These are phyloP conservation scores for Pseudodiploospora longispora DNA, from an alignment of 2,329 filamentous ascomycete species.

Conservation along the genomic window DNA sequence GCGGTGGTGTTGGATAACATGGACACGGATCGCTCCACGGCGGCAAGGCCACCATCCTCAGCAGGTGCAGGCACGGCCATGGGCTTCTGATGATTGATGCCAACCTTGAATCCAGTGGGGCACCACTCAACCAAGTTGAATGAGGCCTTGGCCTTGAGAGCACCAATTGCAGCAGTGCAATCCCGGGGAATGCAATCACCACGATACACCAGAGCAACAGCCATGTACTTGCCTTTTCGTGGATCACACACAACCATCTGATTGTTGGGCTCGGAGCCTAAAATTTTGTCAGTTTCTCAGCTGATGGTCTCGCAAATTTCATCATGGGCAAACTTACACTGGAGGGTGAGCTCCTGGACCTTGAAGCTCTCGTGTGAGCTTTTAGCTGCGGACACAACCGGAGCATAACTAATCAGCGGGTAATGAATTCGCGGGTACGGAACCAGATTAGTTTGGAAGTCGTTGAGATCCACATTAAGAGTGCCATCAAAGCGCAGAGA, in stretches of 20 bases:
- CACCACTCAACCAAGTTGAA: conserved; percentile 72
- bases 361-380: conserved; percentile 84
- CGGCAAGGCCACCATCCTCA: conserved; percentile 50
- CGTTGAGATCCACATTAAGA: conserved; percentile 67
- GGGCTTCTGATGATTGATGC: conserved; percentile 67
- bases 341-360: conserved; percentile 67
- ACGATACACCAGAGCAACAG: conserved; percentile 63
- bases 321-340: conserved; percentile 44
- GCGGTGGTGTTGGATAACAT: conserved; percentile 72
- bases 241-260: conserved; percentile 72
- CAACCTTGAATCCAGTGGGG: conserved; percentile 68
- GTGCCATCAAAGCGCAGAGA: conserved; percentile 65
- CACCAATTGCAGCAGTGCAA: conserved; percentile 58
- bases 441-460: conserved; percentile 71
- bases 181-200: conserved; percentile 64
- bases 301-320: not conserved
- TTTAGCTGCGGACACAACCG: conserved; percentile 64
- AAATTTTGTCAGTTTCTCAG: not conserved
- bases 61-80: conserved; percentile 47
- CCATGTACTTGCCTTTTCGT: conserved; percentile 71
- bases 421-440: conserved; percentile 69
- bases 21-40: conserved; percentile 55
- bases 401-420: conserved; percentile 64
- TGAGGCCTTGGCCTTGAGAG: conserved; percentile 61
- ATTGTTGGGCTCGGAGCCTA: conserved; percentile 70